These are phyloP conservation scores for Pyrenopolyporus hunteri DNA, from an alignment of 495 filamentous ascomycete species.

Conservation along the genomic window DNA sequence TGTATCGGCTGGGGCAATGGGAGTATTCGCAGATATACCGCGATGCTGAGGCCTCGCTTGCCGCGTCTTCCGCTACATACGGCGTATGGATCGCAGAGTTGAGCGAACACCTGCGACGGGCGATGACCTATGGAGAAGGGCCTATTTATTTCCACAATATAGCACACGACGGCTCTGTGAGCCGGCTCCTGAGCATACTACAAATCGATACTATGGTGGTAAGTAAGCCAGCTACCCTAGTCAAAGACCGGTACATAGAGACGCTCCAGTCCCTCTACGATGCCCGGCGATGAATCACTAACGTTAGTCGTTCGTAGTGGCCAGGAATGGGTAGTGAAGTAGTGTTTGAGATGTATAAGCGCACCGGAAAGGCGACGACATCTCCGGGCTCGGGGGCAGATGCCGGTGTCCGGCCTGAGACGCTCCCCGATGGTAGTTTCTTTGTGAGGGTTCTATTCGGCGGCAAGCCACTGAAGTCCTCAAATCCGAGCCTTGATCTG, in stretches of 20 bases:
- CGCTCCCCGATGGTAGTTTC: constrained; percentile 45
- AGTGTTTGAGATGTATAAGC: constrained; percentile 68
- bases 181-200: constrained; percentile 64
- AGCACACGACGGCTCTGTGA: constrained; percentile 72
- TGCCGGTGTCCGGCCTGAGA: not conserved
- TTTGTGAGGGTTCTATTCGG: constrained; percentile 68
- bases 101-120: constrained; percentile 60
- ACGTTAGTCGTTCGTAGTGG: constrained; percentile 49
- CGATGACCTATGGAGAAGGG: constrained; percentile 43
- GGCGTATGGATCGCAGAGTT: constrained; percentile 72
- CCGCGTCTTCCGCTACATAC: constrained; percentile 56
- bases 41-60: constrained; percentile 61
- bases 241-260: not conserved
- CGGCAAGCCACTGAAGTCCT: constrained; percentile 63
- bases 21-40: constrained; percentile 75
- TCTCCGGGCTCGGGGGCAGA: not conserved
- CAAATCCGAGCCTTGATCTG: constrained; percentile 61
- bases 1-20: constrained; percentile 71
- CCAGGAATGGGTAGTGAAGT: constrained; percentile 75
- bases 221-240: not conserved
- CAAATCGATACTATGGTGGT: constrained; percentile 69
- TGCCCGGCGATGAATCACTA: not conserved
- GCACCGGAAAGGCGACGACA: constrained; percentile 15
- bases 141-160: constrained; percentile 69
- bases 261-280: not conserved